These are phyloP conservation scores for Triticum dicoccoides DNA, from an alignment of 176 grass and related monocot genomes.

Conservation along the genomic window DNA sequence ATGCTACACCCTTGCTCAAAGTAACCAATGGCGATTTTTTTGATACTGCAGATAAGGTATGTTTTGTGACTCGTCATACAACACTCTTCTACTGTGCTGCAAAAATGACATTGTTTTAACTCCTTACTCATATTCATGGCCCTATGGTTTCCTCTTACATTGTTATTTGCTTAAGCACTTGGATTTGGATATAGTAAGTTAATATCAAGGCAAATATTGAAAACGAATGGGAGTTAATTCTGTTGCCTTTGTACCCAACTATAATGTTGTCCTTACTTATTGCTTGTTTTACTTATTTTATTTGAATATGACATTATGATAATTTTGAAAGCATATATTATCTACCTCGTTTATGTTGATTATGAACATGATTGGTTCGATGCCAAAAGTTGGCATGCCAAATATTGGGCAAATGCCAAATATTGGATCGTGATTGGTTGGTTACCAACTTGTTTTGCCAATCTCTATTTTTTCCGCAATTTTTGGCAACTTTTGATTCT, in stretches of 20 bases:
- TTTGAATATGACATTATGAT: background rate
- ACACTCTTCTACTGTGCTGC: background rate
- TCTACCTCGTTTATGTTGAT: background rate
- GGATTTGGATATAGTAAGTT: background rate
- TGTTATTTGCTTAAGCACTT: background rate
- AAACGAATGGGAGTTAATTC: background rate
- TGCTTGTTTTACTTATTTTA: background rate
- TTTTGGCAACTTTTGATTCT: too few relatives aligned
- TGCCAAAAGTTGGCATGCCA: too few relatives aligned
- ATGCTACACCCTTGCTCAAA: slow-evolving; percentile 9
- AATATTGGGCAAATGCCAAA: too few relatives aligned
- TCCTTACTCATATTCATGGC: background rate
- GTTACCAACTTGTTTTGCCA: too few relatives aligned
- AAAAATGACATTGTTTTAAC: background rate
- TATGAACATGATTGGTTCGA: background rate
- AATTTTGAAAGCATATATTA: background rate
- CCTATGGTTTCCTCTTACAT: background rate
- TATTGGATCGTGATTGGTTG: too few relatives aligned
- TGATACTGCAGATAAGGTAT: slow-evolving; percentile 30
- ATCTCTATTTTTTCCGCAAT: too few relatives aligned
- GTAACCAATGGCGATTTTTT: background rate
- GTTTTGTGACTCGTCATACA: background rate
- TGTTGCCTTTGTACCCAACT: background rate
- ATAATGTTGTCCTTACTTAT: background rate
- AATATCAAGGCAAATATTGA: background rate